Conservation (phyloP, 331 rosid species). For the Ulmus americana region DNA sequence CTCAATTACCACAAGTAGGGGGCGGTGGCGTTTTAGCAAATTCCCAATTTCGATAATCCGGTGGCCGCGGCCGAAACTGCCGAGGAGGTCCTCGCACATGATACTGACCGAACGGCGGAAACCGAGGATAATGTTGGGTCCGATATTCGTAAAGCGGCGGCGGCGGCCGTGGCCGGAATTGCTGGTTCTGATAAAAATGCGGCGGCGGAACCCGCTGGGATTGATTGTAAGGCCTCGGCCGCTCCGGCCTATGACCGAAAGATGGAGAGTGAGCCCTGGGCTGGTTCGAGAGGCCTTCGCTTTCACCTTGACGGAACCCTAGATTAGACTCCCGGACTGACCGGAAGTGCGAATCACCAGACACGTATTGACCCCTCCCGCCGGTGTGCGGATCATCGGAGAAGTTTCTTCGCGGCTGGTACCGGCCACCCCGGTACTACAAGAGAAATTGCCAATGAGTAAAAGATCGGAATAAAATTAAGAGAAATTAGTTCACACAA, state of each 20-base stretch:
- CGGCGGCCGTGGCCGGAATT: slow-evolving; percentile 23
- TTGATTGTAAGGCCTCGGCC: slow-evolving; percentile 25
- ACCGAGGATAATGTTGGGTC: slow-evolving; percentile 13
- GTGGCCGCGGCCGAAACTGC: slow-evolving; percentile 22
- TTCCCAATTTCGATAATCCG: slow-evolving; percentile 75
- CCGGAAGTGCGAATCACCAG: slow-evolving; percentile 51
- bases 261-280: slow-evolving; percentile 19
- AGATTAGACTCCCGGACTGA: slow-evolving; percentile 53
- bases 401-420: slow-evolving; percentile 35
- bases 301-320: slow-evolving; percentile 45
- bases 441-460: background rate
- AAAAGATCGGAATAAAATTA: background rate
- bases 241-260: slow-evolving; percentile 15
- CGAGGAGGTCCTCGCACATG: slow-evolving; percentile 21
- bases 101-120: slow-evolving; percentile 28
- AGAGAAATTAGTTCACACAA: background rate
- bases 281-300: slow-evolving; percentile 34
- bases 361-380: slow-evolving; percentile 36
- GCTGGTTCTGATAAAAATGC: slow-evolving; percentile 20
- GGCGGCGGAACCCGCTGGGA: slow-evolving; percentile 36
- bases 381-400: slow-evolving; percentile 34
- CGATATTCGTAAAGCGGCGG: slow-evolving; percentile 10
- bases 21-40: slow-evolving; percentile 41
- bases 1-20: slow-evolving; percentile 43
- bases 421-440: slow-evolving; percentile 56